Base-by-base conservation (phyloP, 2,329 filamentous ascomycete species). In the Ophiostoma australiae region DNA sequence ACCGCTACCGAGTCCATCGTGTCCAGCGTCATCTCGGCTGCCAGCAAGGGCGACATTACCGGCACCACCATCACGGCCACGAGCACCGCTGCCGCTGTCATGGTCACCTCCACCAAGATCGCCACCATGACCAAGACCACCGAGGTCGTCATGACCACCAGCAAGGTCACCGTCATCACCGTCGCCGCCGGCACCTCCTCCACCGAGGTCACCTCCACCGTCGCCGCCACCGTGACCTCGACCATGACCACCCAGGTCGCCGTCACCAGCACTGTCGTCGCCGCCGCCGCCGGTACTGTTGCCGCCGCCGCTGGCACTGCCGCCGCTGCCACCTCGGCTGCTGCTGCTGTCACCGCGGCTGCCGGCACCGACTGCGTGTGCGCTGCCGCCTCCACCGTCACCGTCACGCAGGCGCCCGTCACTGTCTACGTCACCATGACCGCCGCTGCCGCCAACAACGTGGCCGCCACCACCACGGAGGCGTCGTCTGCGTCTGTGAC, bases 1-100 rank as follows among this genome's bases (percentile, higher is more conserved):
- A 78, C 79, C 4, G 80, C 77, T 10, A 79, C 79, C 17, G 72
- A 74, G 13, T 77, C 79, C 71, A 79, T 81, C 76, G 77, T 80
- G 37, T 80, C 80, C 11, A 78, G 79, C 75, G 72, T 81, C 68
- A 66, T 66, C 31, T 76, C 72, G 3, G 74, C 73, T 5, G 76
- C 76, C 68, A 77, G 77, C 55, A 74, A 77, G 68, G 63, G 63
- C 11, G 79, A 76, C 73, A 44, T 67, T 10, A 67, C 39, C 31
- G 61, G 66, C n/a, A 27, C 37, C 23, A 44, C 66, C 20, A 65
- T 61, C 15, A n/a, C 69, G 3, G 58, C 72, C 77, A 80, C 74
- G 17, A 52, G 68, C 13, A 63, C 72, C 33, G 48, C 66, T n/a
- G 77, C 77, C 70, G 70, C 76, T 72, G 80, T 78, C 44, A 75